Evolutionary conservation across 2,329 filamentous ascomycete species (phyloP).

Genomic region (Colletotrichum tropicicola): DNA sequence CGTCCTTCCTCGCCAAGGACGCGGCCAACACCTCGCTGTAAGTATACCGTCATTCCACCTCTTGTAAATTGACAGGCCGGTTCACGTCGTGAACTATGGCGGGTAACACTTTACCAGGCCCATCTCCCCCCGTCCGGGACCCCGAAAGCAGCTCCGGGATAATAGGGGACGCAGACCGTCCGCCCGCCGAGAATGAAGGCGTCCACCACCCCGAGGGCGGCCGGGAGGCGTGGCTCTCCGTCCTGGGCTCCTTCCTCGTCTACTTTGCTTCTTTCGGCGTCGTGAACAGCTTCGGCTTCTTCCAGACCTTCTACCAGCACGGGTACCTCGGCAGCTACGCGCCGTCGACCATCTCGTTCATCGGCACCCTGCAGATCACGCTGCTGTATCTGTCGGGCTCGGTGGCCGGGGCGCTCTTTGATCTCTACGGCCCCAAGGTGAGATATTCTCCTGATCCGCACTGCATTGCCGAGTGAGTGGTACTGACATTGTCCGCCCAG

Average conservation of each 20-base stretch:
- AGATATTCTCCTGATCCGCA: not conserved
- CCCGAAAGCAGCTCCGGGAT: not conserved
- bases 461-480: too few species aligned
- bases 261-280: conserved; percentile 35
- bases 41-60: not conserved
- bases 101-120: conserved; percentile 1
- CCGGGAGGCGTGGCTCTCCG: conserved; percentile 11
- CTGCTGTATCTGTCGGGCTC: conserved; percentile 49
- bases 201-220: conserved; percentile 4
- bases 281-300: conserved; percentile 54
- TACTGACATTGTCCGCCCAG: not conserved
- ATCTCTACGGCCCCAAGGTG: conserved; percentile 36
- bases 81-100: conserved; percentile 12
- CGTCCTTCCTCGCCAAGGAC: not conserved
- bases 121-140: not conserved
- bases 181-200: not conserved
- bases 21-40: not conserved
- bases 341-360: conserved; percentile 53
- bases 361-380: conserved; percentile 51
- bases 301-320: conserved; percentile 53
- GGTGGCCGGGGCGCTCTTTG: conserved; percentile 50
- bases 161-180: not conserved
- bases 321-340: conserved; percentile 41
- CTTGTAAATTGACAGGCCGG: not conserved
- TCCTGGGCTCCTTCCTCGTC: conserved; percentile 23